Base-by-base conservation (phyloP, 1,284 basidiomycete genomes). In the Xerocomus nothofagi region DNA sequence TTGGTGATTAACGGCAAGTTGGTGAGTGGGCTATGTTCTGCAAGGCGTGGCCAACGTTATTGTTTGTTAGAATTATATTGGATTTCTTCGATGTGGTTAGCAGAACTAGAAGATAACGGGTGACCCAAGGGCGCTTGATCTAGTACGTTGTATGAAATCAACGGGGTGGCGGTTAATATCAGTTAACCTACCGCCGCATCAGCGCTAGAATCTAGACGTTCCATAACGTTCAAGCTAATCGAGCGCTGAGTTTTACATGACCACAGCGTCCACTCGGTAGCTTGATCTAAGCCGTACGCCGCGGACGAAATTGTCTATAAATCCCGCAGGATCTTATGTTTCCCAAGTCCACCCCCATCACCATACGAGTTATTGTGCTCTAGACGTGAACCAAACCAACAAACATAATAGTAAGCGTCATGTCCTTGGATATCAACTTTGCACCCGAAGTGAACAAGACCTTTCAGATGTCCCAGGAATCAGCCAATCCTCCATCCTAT, bases 261-360 rank as follows among this genome's bases (percentile, higher is more conserved):
- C 29, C 23, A 45, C 40, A 41, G 45, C 31, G 7, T 26, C 20
- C 31, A 24, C 36, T 36, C 46, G 18, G 39, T 27, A 6, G 34
- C 17, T 42, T 29, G 29, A 15, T 17, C n/a, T 26, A n/a, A 38
- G 11, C 26, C 30, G 21, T 34, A 30, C 4, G 3, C 23, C 24
- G 15, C 3, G 23, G 34, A 31, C 20, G 27, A 6, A 11, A 30
- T 38, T 9, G 34, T 37, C 37, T 58, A 61, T 63, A 65, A 65
- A 61, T 41, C 11, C 18, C 18, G 9, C 1, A 0, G 20, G 15
- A 37, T 34, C 17, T 3, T 21, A 18, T 15, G 12, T 33, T 34
- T 26, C 9, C 10, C 9, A 5, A 14, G 17, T 33, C 23, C 39
- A 38, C 6, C 6, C 27, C 9, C 11, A 0, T n/a, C 33, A 18